phyloP scores from a whole-genome alignment of 1,139 yeast genomes.

The Kodamaea derodonti region DNA sequence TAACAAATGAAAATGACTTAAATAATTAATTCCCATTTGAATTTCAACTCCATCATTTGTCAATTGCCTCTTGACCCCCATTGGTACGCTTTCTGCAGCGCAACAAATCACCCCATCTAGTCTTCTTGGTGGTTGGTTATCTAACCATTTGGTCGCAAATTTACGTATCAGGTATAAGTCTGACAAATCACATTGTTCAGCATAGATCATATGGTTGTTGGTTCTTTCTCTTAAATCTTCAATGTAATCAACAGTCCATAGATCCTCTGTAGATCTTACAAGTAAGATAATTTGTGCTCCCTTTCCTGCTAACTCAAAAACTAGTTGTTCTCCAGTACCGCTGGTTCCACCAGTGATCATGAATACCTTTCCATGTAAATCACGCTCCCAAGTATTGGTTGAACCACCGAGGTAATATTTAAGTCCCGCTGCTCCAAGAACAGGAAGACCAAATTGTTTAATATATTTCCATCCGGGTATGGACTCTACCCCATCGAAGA shows the following conservation, averaged over 20 bases:
- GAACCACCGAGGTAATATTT: conserved; percentile 79
- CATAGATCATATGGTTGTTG: conserved; percentile 72
- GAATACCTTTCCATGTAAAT: conserved; percentile 86
- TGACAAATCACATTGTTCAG: conserved; percentile 80
- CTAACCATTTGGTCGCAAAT: conserved; percentile 93
- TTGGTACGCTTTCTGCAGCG: conserved; percentile 80
- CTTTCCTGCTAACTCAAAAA: conserved; percentile 62
- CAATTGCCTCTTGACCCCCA: conserved; percentile 54
- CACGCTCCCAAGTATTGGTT: conserved; percentile 84
- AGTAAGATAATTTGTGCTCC: conserved; percentile 88
- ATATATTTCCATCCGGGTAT: conserved; percentile 71
- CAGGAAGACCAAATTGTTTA: conserved; percentile 48
- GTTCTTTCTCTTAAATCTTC: conserved; percentile 71
- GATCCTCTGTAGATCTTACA: conserved; percentile 60
- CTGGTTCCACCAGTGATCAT: conserved; percentile 81
- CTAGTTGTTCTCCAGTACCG: conserved; percentile 81
- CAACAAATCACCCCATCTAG: conserved; percentile 85
- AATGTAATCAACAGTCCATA: conserved; percentile 77
- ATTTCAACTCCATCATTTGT: conserved; percentile 80
- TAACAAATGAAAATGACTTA: conserved; percentile 75
- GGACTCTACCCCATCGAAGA: conserved; percentile 61
- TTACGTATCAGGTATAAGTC: conserved; percentile 75
- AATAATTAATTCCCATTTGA: conserved; percentile 80
- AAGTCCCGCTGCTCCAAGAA: conserved; percentile 22
- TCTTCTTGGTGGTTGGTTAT: conserved; percentile 84